Evolutionary conservation across 2,329 filamentous ascomycete genomes (phyloP), one percentile per base, ranked within the genome.

Genomic region (Nothopassalora personata): DNA sequence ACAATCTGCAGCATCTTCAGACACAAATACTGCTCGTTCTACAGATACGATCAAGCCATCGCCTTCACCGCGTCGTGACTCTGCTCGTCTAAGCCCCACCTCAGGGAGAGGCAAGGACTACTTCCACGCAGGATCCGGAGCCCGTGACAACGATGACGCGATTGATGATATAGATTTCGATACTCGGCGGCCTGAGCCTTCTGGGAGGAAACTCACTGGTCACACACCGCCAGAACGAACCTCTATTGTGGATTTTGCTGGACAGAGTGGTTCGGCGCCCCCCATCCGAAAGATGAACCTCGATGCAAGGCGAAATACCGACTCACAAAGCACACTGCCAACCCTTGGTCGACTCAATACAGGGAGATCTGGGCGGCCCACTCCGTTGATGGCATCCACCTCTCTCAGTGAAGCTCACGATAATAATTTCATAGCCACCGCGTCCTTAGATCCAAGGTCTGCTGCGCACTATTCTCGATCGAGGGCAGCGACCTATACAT

Each of bases 281-380:
- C 64, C 67, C 1, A 60, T 67, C 36, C 60, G 68, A 39, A 65
- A 60, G 47, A 39, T 53, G 15, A 59, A 63, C 23, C 58, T 70
- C 13, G 68, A 70, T 58, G 64, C 67, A 19, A 62, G 70, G 30
- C 62, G 70, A 30, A 68, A 68, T 51, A 72, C 69, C 1, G 69
- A 72, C 48, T 66, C 64, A 31, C 50, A 66, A 47, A 52, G 62
- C 54, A 65, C 60, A 28, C 39, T 66, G 45, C 68, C 66, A 18
- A 64, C 64, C 3, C 23, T 64, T 28, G 62, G 62, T 28, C 54
- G 59, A 43, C 52, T 70, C 13, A 61, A 60, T 34, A 51, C 56
- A 0, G 69, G 71, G n/a, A 69, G 64, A 49, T 56, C 63, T 27
- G 60, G 64, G 4, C 64, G 67, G 19, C 65, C 66, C 10, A 62